Conservation (phyloP, 2,329 filamentous ascomycete genomes). For the Penicillium sp. region DNA sequence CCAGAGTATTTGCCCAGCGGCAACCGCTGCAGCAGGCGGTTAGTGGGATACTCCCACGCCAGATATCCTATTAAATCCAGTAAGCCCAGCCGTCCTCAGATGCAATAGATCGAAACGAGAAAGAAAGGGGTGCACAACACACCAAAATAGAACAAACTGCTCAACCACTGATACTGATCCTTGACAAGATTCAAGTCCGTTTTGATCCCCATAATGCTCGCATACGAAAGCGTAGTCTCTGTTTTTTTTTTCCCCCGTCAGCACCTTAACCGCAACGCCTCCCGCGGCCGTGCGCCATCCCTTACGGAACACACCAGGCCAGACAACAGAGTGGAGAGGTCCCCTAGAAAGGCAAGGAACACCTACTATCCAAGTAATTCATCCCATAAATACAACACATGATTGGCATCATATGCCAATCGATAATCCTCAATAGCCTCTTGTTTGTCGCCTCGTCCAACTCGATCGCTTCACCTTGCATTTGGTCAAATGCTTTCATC, state of each 20-base stretch:
- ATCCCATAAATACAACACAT: conserved; percentile 59
- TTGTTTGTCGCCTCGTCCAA: conserved; percentile 58
- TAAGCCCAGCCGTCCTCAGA: neutral
- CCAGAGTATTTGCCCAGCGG: conserved; percentile 67
- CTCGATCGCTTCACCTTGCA: conserved; percentile 51
- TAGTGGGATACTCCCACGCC: conserved; percentile 66
- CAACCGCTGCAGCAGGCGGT: conserved; percentile 60
- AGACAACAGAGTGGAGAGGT: too few relatives aligned
- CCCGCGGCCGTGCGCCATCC: neutral
- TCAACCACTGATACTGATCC: conserved; percentile 53
- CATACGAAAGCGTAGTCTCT: conserved; percentile 53
- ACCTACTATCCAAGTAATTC: conserved; percentile 54
- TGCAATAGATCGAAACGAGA: neutral
- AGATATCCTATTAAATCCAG: conserved; percentile 38
- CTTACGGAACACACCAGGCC: too few relatives aligned
- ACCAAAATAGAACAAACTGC: conserved; percentile 53
- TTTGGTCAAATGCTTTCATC: conserved; percentile 53
- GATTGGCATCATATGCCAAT: conserved; percentile 61
- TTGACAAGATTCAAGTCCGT: conserved; percentile 44
- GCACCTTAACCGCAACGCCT: neutral
- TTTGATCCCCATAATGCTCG: conserved; percentile 54
- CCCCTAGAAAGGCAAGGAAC: too few relatives aligned
- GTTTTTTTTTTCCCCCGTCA: neutral
- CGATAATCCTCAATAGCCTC: conserved; percentile 59
- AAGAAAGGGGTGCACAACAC: conserved; percentile 7